A percentile compares a stretch with the other conserved stretches of the same genome.
Conservation (phyloP, 2,329 filamentous ascomycete genomes). For the Podosphaera xanthii region DNA sequence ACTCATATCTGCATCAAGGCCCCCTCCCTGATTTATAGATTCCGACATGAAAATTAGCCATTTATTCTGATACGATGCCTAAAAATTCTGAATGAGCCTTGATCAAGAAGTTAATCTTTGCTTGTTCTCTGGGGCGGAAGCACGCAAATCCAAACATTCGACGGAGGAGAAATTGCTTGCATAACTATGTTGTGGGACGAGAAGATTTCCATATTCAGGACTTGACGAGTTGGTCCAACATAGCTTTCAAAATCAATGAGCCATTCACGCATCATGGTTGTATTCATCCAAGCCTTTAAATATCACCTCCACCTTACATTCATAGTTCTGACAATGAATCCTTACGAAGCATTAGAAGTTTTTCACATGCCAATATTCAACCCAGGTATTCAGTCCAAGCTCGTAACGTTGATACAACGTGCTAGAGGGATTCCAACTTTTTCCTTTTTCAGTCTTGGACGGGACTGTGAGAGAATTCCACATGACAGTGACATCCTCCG, state of each 20-base stretch:
- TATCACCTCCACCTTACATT: too few species aligned
- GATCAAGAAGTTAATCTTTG: constrained; percentile 1
- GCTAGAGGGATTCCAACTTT: neutral
- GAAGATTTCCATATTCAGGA: constrained; percentile 2
- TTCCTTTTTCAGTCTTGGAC: too few species aligned
- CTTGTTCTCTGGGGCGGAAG: constrained; percentile 1
- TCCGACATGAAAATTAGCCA: neutral
- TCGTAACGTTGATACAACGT: neutral
- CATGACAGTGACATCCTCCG: neutral
- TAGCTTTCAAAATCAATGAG: too few species aligned
- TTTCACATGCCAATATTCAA: too few species aligned
- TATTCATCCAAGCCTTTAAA: too few species aligned
- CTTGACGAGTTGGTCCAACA: neutral
- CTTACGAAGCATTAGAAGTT: too few species aligned
- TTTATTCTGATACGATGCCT: neutral
- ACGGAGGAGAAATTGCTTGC: neutral
- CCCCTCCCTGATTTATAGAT: too few species aligned
- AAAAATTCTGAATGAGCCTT: constrained; percentile 1
- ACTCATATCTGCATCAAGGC: too few species aligned
- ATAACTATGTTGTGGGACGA: neutral
- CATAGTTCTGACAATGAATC: too few species aligned
- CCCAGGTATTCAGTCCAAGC: neutral
- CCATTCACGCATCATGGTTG: too few species aligned
- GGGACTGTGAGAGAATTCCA: constrained; percentile 20
- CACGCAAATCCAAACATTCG: constrained; percentile 1